Evolutionary conservation across 805 yeast genomes (phyloP).

Genomic region (Kluyveromyces nonfermentans): DNA sequence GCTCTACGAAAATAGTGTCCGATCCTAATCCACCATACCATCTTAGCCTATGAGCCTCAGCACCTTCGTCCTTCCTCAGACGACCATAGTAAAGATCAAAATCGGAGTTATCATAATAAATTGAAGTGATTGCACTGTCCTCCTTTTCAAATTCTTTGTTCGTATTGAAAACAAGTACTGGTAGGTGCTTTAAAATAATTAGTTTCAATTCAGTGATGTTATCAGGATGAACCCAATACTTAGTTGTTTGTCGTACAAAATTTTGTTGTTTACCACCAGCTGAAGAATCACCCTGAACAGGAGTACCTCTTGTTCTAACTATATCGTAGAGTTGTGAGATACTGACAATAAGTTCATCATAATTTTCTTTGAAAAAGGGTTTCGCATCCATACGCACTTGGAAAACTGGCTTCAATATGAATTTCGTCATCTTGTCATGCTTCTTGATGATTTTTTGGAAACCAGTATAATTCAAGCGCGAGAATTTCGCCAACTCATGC

Average conservation of each 20-base stretch:
- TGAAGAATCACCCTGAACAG: constrained; percentile 86
- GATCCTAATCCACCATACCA: constrained; percentile 99
- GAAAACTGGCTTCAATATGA: constrained; percentile 81
- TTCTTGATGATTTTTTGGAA: constrained; percentile 94
- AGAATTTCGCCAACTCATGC: constrained; percentile 90
- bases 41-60: constrained; percentile 94
- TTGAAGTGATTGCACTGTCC: constrained; percentile 94
- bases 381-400: constrained; percentile 87
- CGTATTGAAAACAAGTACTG: constrained; percentile 91
- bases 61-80: constrained; percentile 94
- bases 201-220: constrained; percentile 93
- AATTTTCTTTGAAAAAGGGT: constrained; percentile 93
- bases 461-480: constrained; percentile 91
- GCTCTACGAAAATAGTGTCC: constrained; percentile 87
- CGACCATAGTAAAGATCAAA: constrained; percentile 92
- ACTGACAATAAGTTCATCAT: constrained; percentile 81
- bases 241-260: constrained; percentile 96
- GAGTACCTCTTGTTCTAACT: constrained; percentile 93
- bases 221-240: constrained; percentile 99
- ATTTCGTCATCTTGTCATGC: constrained; percentile 83
- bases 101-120: constrained; percentile 83
- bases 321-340: constrained; percentile 82
- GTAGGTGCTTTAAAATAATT: constrained; percentile 86
- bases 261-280: constrained; percentile 99
- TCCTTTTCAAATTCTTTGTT: constrained; percentile 92